Evolutionary conservation across 2,329 filamentous ascomycete species (phyloP).

Genomic region (Colletotrichum sp.): DNA sequence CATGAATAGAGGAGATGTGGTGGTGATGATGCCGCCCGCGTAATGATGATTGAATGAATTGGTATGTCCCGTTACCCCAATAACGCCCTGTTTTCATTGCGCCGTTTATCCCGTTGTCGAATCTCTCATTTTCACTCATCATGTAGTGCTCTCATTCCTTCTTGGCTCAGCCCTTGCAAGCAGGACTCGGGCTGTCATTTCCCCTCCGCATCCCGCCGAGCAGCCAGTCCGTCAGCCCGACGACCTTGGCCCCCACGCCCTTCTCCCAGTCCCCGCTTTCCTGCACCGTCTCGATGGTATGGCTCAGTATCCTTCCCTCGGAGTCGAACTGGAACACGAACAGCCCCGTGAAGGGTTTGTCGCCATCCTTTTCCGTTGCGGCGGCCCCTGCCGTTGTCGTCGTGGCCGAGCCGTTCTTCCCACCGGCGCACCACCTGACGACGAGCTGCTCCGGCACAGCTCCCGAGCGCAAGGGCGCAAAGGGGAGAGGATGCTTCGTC

Average conservation of each 20-base stretch:
- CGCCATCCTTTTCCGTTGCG: constrained; percentile 50
- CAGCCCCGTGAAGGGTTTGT: constrained; percentile 84
- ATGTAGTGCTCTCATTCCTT: neutral
- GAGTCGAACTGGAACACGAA: constrained; percentile 97
- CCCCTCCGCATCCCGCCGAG: constrained; percentile 72
- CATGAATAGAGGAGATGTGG: constrained; percentile 11
- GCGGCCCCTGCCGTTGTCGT: constrained; percentile 48
- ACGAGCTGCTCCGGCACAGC: constrained; percentile 79
- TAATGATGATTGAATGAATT: constrained; percentile 4
- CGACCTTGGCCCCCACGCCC: constrained; percentile 80
- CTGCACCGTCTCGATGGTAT: constrained; percentile 94
- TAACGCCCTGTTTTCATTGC: constrained; percentile 10
- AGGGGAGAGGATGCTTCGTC: constrained; percentile 61
- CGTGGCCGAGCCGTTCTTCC: constrained; percentile 34
- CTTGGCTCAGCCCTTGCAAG: constrained; percentile 16
- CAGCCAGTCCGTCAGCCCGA: constrained; percentile 93
- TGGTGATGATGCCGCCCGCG: constrained; percentile 7
- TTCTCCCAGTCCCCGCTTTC: constrained; percentile 83
- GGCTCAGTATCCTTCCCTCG: constrained; percentile 81
- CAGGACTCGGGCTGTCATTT: constrained; percentile 26
- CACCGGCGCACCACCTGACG: constrained; percentile 83
- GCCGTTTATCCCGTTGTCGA: neutral
- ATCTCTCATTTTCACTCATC: neutral
- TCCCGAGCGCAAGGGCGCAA: constrained; percentile 55
- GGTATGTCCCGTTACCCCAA: neutral